Conservation (phyloP, 148 eudicot species). For the Pharnaceum exiguum region DNA sequence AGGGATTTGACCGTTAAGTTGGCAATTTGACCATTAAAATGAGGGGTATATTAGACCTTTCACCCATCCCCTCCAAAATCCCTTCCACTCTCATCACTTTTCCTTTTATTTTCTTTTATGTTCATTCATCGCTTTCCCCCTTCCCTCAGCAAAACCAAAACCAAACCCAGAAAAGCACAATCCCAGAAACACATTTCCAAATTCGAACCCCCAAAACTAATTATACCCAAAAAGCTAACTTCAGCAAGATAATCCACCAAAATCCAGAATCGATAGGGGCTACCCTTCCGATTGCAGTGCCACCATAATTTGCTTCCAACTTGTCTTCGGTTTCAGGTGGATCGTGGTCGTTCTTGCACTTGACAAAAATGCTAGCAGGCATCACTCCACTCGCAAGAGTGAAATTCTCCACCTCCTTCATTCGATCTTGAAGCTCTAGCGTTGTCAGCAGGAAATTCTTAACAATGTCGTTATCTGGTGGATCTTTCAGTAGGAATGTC, state of each 20-base stretch:
- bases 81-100: too few species aligned
- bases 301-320: conserved; percentile 64
- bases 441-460: conserved; percentile 60
- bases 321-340: conserved; percentile 25
- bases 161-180: too few species aligned
- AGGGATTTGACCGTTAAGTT: too few species aligned
- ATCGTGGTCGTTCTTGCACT: conserved; percentile 9
- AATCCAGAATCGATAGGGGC: conserved; percentile 83
- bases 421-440: conserved; percentile 52
- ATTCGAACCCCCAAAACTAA: too few species aligned
- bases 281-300: conserved; percentile 68
- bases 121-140: too few species aligned
- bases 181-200: too few species aligned
- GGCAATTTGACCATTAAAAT: too few species aligned
- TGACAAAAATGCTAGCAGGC: conserved; percentile 73
- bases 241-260: conserved; percentile 78
- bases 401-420: conserved; percentile 54
- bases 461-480: conserved; percentile 51
- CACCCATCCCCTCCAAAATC: too few species aligned
- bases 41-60: too few species aligned
- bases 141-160: too few species aligned
- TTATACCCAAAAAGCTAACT: too few species aligned
- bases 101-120: too few species aligned
- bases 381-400: conserved; percentile 66
- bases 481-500: conserved; percentile 58